A percentile compares a stretch with the other conserved stretches of the same genome.
Evolutionary conservation across 2,329 filamentous ascomycete genomes (phyloP).

Genomic region (Fusarium citri): DNA sequence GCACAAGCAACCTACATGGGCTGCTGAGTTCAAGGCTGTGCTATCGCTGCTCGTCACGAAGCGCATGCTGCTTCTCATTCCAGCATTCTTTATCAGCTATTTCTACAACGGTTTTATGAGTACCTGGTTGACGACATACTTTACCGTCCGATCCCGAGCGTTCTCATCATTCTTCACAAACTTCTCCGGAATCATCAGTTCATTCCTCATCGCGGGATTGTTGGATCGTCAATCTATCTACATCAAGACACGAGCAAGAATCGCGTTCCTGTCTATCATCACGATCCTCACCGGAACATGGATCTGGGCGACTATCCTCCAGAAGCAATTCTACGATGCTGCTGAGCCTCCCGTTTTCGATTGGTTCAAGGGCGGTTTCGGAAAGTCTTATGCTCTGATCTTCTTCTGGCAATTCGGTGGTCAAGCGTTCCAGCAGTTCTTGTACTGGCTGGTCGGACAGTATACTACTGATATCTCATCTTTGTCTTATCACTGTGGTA

Average conservation of each 20-base stretch:
- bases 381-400: conserved; percentile 31
- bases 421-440: conserved; percentile 29
- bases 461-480: conserved; percentile 13
- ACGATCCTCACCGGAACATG: conserved; percentile 18
- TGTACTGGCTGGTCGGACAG: conserved; percentile 26
- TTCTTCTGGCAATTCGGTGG: conserved; percentile 41
- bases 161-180: conserved; percentile 23
- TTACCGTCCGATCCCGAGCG: conserved; percentile 19
- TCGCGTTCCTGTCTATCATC: conserved; percentile 2
- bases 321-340: conserved; percentile 33
- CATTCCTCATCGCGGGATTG: background rate
- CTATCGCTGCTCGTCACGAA: conserved; percentile 9
- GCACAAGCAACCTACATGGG: conserved; percentile 17
- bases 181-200: conserved; percentile 20
- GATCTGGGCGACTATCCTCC: conserved; percentile 34
- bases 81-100: conserved; percentile 24
- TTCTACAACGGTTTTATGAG: conserved; percentile 24
- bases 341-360: conserved; percentile 24
- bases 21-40: conserved; percentile 29
- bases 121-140: conserved; percentile 21
- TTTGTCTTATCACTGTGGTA: conserved; percentile 22
- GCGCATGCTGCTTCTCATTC: conserved; percentile 29
- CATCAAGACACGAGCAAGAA: conserved; percentile 34
- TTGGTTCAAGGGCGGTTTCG: conserved; percentile 37
- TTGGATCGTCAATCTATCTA: conserved; percentile 34